Base-by-base conservation (phyloP, 345 rosid genomes). In the Psidium friedrichsthalianum region DNA sequence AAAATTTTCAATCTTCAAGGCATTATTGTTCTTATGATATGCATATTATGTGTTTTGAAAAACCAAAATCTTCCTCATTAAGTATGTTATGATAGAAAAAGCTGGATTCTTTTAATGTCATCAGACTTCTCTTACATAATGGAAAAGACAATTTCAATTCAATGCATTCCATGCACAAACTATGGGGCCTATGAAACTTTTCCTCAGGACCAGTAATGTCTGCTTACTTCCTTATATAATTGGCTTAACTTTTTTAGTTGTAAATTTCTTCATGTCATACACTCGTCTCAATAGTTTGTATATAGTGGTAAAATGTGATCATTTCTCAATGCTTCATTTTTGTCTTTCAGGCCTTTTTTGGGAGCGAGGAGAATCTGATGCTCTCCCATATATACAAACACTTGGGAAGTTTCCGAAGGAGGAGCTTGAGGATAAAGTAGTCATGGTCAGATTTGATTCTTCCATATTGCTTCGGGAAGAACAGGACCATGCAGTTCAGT, bases 361-460 rank as follows among this genome's bases (percentile, higher is more conserved):
- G 51, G 86, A 84, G 82, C 90, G 54, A 53, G 88, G 76, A 74
- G 92, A 87, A 86, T 84, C 82, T 18, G 92, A 87, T 61, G 69
- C 32, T 85, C 83, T 94, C n/a, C 97, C 97, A 6, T 78, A 84
- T 29, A 42, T 94, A 87, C 97, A 93, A 88, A 91, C 92, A 89
- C 95, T 94, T 83, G 88, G 88, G 82, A 83, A 84, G 44, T 89
- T 94, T 88, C 93, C 94, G 2, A 88, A 85, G 88, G 90, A 91
- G 85, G 91, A 89, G 87, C 94, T 94, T 83, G 82, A 78, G 85
- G 91, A 82, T 51, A 94, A 91, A 92, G 93, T 94, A 90, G 94
- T 90, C 74, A 88, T 94, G 91, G 94, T 94, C 87, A 94, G 95
- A 85, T 93, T 94, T 87, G 97, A 94, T 86, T 88, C 91, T 61